phyloP scores from a whole-genome alignment of 495 filamentous ascomycete species.

The Aspergillus sparsus region DNA sequence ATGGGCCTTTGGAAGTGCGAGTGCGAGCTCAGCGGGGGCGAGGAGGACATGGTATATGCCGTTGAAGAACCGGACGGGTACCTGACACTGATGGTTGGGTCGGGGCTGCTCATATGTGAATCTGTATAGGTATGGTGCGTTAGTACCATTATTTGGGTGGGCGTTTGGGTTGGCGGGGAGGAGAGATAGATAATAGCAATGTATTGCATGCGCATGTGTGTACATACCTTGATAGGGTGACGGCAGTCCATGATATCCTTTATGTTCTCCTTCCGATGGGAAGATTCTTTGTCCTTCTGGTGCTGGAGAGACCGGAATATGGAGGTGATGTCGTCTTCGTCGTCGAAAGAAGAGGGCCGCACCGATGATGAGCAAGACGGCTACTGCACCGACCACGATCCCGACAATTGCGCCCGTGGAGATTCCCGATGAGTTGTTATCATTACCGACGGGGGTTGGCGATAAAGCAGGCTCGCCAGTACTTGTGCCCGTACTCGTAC shows the following conservation, averaged over 20 bases:
- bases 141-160: background rate
- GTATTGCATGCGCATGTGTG: background rate
- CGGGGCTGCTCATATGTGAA: constrained; percentile 13
- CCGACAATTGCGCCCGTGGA: constrained; percentile 9
- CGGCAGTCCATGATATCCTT: background rate
- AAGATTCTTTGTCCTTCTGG: background rate
- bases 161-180: background rate
- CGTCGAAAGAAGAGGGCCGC: background rate
- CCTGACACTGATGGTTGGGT: background rate
- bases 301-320: background rate
- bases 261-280: constrained; percentile 1
- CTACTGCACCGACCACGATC: constrained; percentile 4
- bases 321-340: background rate
- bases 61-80: constrained; percentile 9
- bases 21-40: background rate
- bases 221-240: constrained; percentile 16
- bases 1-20: background rate
- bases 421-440: background rate
- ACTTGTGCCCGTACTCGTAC: background rate
- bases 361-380: background rate
- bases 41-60: constrained; percentile 3
- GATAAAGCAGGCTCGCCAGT: too few relatives aligned
- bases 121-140: background rate
- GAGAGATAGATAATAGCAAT: background rate
- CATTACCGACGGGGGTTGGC: background rate